These are phyloP conservation scores for Scenedesmus sp. DNA, from an alignment of 163 green algal genomes.

Conservation along the genomic window DNA sequence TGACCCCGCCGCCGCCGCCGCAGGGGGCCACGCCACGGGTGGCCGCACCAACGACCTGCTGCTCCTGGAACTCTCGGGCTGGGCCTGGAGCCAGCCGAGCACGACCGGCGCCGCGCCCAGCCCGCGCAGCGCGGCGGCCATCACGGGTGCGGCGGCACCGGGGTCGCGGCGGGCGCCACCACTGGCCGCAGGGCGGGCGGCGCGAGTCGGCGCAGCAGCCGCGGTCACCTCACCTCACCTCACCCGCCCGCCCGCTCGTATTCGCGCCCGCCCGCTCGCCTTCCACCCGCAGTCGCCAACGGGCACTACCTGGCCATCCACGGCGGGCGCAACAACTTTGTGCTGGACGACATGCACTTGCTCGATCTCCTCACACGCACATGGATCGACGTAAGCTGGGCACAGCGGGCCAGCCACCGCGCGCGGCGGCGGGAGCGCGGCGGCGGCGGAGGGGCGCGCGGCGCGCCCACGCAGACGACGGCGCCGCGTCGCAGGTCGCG, in stretches of 20 bases:
- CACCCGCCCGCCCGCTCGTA: no score
- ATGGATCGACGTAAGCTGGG: constrained; percentile 49
- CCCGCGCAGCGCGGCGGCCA: constrained; percentile 56
- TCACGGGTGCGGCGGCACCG: no score
- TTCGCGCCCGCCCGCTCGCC: no score
- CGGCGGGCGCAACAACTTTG: constrained; percentile 83
- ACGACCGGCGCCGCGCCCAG: constrained; percentile 72
- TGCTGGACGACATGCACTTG: constrained; percentile 83
- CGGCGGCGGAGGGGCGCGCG: no score
- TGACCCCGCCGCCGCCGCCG: not conserved
- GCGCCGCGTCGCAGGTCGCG: not conserved
- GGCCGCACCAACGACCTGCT: constrained; percentile 80
- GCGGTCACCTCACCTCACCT: no score
- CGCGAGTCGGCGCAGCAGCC: no score
- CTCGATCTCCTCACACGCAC: constrained; percentile 59
- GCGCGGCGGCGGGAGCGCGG: no score
- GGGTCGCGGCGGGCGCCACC: no score
- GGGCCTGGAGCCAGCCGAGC: constrained; percentile 72
- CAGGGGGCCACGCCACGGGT: constrained; percentile 70
- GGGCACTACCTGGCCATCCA: constrained; percentile 28
- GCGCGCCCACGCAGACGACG: no score
- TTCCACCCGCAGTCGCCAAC: constrained; percentile 12
- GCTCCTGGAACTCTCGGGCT: constrained; percentile 75
- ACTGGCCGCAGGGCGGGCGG: no score
- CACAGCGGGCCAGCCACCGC: not conserved